phyloP scores from a whole-genome alignment of 2,329 filamentous ascomycete genomes.

The Colletotrichum coccodes region DNA sequence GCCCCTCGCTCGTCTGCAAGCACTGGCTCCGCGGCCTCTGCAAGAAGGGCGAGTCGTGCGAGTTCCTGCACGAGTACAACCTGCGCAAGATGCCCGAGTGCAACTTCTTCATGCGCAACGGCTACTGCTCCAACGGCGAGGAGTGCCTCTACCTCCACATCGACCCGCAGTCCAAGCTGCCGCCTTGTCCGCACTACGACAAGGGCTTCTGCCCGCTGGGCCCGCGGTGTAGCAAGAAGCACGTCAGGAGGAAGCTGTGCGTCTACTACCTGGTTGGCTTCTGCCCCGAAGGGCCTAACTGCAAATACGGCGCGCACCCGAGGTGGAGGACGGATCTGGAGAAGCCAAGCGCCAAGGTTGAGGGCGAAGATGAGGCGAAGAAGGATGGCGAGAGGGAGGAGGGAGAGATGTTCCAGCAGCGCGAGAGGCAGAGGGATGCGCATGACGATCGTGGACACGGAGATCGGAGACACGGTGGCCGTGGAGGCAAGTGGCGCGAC shows the following conservation, averaged over 20 bases:
- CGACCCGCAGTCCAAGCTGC: conserved; percentile 82
- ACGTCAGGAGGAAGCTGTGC: conserved; percentile 85
- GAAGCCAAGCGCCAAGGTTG: conserved; percentile 77
- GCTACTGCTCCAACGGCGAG: conserved; percentile 95
- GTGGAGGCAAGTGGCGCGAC: conserved; percentile 47
- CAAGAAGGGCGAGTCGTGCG: conserved; percentile 97
- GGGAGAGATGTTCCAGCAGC: conserved; percentile 45
- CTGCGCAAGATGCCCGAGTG: conserved; percentile 98
- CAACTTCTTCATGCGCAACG: conserved; percentile 93
- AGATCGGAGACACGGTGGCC: conserved; percentile 37
- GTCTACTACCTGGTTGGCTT: conserved; percentile 92
- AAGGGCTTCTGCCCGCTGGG: conserved; percentile 94
- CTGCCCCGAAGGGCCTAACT: conserved; percentile 83
- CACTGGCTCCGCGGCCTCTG: conserved; percentile 97
- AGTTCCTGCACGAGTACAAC: conserved; percentile 99
- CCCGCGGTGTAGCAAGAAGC: conserved; percentile 86
- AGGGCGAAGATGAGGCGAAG: conserved; percentile 67
- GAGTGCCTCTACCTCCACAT: conserved; percentile 95
- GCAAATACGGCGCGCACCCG: conserved; percentile 84
- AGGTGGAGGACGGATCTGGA: conserved; percentile 82
- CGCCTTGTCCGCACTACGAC: conserved; percentile 90
- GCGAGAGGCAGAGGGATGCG: conserved; percentile 45
- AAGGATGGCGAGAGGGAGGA: conserved; percentile 64
- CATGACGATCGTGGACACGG: conserved; percentile 51
- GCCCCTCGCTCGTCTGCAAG: conserved; percentile 92